phyloP scores from a whole-genome alignment of 371 early-diverging fungal species.

The Mucor ambiguus region DNA sequence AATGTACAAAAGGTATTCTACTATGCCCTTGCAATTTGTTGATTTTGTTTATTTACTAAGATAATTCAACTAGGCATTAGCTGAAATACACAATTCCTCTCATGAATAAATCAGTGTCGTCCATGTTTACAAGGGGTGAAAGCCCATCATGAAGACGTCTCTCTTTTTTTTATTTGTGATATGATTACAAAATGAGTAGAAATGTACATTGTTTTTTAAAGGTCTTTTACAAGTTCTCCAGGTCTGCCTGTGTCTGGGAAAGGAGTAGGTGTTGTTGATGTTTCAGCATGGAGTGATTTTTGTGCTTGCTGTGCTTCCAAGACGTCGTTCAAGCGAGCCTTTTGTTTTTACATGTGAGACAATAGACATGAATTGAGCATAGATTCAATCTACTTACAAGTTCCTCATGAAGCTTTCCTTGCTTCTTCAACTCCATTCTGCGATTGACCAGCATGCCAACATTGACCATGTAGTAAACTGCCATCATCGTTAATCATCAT shows the following conservation, averaged over 20 bases:
- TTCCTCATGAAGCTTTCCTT: conserved; percentile 53
- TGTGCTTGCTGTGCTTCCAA: conserved; percentile 17
- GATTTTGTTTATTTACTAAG: neutral
- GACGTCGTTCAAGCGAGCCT: conserved; percentile 36
- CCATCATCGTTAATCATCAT: neutral
- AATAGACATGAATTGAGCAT: neutral
- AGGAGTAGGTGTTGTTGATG: conserved; percentile 47
- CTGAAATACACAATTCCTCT: conserved; percentile 21
- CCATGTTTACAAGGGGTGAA: neutral
- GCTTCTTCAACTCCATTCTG: conserved; percentile 49
- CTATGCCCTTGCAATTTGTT: neutral
- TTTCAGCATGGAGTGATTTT: conserved; percentile 42
- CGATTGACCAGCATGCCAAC: conserved; percentile 70
- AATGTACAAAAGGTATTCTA: conserved; percentile 38
- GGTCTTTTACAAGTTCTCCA: conserved; percentile 24
- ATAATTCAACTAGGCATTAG: conserved; percentile 14
- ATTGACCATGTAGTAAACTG: conserved; percentile 83
- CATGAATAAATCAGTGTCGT: neutral
- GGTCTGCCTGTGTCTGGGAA: conserved; percentile 36
- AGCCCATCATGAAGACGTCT: neutral
- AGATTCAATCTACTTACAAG: conserved; percentile 31
- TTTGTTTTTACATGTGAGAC: neutral
- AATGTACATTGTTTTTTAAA: conserved; percentile 11
- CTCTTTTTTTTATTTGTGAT: neutral
- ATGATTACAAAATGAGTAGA: conserved; percentile 4